Evolutionary conservation across 805 yeast species (phyloP).

Genomic region (Metschnikowia cerradonensis): DNA sequence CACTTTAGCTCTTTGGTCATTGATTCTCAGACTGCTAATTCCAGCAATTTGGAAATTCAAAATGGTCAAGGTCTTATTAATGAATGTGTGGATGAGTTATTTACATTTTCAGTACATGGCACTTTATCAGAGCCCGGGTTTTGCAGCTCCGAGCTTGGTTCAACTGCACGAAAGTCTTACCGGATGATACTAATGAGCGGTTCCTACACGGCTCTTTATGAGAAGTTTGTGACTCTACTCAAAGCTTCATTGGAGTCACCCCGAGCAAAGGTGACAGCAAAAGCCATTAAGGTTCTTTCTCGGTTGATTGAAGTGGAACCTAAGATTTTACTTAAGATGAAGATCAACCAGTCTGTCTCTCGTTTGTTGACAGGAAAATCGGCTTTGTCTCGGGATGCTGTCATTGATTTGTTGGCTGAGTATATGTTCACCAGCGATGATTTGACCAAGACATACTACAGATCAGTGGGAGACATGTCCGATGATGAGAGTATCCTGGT

Average conservation of each 20-base stretch:
- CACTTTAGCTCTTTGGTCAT: background rate
- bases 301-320: conserved; percentile 52
- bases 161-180: conserved; percentile 3
- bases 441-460: conserved; percentile 46
- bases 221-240: conserved; percentile 48
- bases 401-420: conserved; percentile 58
- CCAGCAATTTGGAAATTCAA: background rate
- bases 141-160: background rate
- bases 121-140: too few relatives aligned
- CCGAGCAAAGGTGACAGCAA: conserved; percentile 35
- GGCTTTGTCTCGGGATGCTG: conserved; percentile 73
- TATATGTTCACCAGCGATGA: conserved; percentile 43
- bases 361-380: conserved; percentile 54
- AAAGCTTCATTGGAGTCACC: conserved; percentile 31
- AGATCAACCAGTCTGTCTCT: conserved; percentile 50
- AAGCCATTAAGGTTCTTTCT: conserved; percentile 64
- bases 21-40: background rate
- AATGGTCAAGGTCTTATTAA: background rate
- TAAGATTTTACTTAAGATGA: conserved; percentile 44
- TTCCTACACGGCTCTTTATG: conserved; percentile 34
- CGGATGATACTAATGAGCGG: conserved; percentile 4
- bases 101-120: conserved; percentile 1
- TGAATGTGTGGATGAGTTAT: conserved; percentile 6
- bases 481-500: conserved; percentile 63
- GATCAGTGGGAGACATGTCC: conserved; percentile 44